A percentile compares a stretch with the other conserved stretches of the same genome.
phyloP scores from a whole-genome alignment of 345 rosid genomes.

The Anastatica hierochuntica region DNA sequence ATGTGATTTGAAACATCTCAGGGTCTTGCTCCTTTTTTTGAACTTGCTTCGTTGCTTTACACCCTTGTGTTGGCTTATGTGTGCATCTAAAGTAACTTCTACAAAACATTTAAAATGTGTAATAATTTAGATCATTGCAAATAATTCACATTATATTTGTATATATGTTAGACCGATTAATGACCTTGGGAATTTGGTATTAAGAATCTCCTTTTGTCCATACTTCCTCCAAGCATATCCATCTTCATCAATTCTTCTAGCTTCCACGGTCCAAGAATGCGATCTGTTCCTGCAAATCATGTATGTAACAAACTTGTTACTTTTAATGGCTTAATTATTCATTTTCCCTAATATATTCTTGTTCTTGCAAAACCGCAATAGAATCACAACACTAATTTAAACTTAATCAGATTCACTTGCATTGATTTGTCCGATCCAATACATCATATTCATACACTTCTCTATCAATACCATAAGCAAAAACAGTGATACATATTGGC shows the following conservation, averaged over 20 bases:
- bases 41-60: slow-evolving; percentile 65
- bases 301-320: not conserved
- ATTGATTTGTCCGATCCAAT: not conserved
- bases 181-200: slow-evolving; percentile 60
- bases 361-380: too few relatives aligned
- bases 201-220: slow-evolving; percentile 74
- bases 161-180: not conserved
- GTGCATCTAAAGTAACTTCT: slow-evolving; percentile 91
- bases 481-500: not conserved
- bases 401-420: too few relatives aligned
- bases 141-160: not conserved
- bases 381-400: too few relatives aligned
- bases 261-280: slow-evolving; percentile 26
- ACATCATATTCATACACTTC: slow-evolving; percentile 7
- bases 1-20: slow-evolving; percentile 38
- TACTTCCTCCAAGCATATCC: slow-evolving; percentile 78
- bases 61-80: slow-evolving; percentile 56
- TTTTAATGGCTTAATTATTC: not conserved
- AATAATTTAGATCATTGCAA: too few relatives aligned
- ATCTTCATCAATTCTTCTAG: slow-evolving; percentile 42
- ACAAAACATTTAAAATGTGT: slow-evolving; percentile 15
- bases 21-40: slow-evolving; percentile 53
- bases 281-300: slow-evolving; percentile 38
- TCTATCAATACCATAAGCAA: not conserved
- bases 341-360: too few relatives aligned